Evolutionary conservation across 805 yeast species (phyloP).

Genomic region (Pichia heedii): DNA sequence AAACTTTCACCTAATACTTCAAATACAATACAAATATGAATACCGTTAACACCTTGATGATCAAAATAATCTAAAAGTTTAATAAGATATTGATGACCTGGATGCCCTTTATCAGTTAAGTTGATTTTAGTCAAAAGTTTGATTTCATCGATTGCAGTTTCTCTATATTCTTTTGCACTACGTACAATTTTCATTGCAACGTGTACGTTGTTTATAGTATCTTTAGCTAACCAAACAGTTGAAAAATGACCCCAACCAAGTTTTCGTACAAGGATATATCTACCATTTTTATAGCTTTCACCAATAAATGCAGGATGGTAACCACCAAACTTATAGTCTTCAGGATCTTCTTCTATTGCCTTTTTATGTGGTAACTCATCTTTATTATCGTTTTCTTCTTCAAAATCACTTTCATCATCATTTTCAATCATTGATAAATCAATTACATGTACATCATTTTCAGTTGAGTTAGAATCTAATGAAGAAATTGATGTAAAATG

Average conservation of each 20-base stretch:
- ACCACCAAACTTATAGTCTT: conserved; percentile 88
- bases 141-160: conserved; percentile 91
- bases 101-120: conserved; percentile 56
- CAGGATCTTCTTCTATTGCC: conserved; percentile 69
- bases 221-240: conserved; percentile 84
- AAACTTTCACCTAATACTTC: conserved; percentile 94
- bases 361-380: conserved; percentile 25
- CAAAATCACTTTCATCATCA: conserved; percentile 24
- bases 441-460: conserved; percentile 5
- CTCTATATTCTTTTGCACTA: conserved; percentile 83
- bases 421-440: conserved; percentile 8
- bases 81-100: conserved; percentile 77
- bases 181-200: conserved; percentile 94
- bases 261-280: conserved; percentile 76
- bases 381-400: conserved; percentile 25
- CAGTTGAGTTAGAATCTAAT: not conserved
- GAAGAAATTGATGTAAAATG: not conserved
- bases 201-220: conserved; percentile 49
- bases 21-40: conserved; percentile 93
- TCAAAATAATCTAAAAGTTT: conserved; percentile 75
- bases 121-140: conserved; percentile 61
- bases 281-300: conserved; percentile 61
- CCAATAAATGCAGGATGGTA: conserved; percentile 93
- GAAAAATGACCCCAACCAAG: conserved; percentile 99
- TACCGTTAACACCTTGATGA: conserved; percentile 85